Base-by-base conservation (phyloP, 169 alveolate species). In the Plasmodium knowlesi region DNA sequence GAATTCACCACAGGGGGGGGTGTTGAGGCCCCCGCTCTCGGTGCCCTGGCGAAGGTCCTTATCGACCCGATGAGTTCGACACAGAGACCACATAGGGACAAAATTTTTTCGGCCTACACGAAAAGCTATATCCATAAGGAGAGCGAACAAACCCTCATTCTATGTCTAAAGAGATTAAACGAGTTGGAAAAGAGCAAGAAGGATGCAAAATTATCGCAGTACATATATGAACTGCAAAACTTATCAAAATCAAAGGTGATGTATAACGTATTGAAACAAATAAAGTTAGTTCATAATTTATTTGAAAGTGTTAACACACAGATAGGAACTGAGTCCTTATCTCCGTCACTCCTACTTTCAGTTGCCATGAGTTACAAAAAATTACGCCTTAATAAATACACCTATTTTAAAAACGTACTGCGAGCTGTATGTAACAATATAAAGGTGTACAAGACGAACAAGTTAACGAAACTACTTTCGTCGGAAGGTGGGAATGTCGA, bases 71-170 rank as follows among this genome's bases (percentile, higher is more conserved):
- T 61, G 30, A 57, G 46, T 6, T 22, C 81, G n/a, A 9, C 10
- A 2, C 34, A 88, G 3, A 6, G 82, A 37, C 30, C 71, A 28
- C 54, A 79, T 12, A 88, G 83, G n/a, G 81, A 79, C 46, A 88
- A 88, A 79, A 28, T 88, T 2, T 88, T 88, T 5, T 88, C 94
- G 14, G 37, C 50, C 28, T 88, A 88, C 72, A 88, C 94, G 2
- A 88, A 88, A 10, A 78, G 89, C 9, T 88, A 88, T 32, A 88
- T 88, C 79, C 53, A 53, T 39, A 88, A 88, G 46, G 94, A 88
- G 71, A 88, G 89, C 43, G 94, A 88, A 39, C 94, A 88, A 5
- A 57, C 71, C 4, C 71, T 88, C 79, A 67, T 88, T 9, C 72
- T 79, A 76, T 54, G 89, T 72, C 41, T 88, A 19, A 76, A 50